Conservation (phyloP, 345 rosid species). For the Brassica rapa region DNA sequence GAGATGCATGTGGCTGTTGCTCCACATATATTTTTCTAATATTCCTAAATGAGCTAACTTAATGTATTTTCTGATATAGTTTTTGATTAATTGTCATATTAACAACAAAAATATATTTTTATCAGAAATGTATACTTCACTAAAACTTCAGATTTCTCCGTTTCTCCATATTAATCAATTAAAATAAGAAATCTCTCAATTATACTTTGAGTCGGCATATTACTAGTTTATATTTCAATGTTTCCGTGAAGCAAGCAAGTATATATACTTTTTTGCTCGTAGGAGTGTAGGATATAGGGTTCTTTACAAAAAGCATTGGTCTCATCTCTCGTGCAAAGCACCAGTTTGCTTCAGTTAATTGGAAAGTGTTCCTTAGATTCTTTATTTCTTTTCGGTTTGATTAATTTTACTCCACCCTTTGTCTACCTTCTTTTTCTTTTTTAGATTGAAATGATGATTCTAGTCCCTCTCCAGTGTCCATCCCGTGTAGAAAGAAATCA, state of each 20-base stretch:
- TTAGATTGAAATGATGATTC: constrained; percentile 28
- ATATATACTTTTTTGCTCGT: constrained; percentile 30
- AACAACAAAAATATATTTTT: not conserved
- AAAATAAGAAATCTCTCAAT: not conserved
- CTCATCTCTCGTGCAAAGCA: constrained; percentile 37
- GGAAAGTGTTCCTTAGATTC: constrained; percentile 31
- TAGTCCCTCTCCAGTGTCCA: constrained; percentile 20
- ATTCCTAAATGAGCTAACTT: not conserved
- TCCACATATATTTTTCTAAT: not conserved
- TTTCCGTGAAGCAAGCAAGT: constrained; percentile 41
- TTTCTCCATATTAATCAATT: not conserved
- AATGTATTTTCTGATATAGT: not conserved
- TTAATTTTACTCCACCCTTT: constrained; percentile 10
- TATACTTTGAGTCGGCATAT: constrained; percentile 6
- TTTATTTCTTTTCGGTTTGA: constrained; percentile 14
- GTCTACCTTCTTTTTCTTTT: not conserved
- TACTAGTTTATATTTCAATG: constrained; percentile 17
- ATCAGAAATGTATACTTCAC: not conserved
- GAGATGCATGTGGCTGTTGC: constrained; percentile 32
- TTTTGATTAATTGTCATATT: not conserved
- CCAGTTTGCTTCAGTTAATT: constrained; percentile 37
- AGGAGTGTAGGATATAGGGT: constrained; percentile 33
- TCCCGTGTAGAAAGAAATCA: constrained; percentile 18
- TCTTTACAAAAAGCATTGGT: constrained; percentile 39
- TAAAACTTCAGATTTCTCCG: not conserved